phyloP scores from a whole-genome alignment of 345 rosid genomes.

The Turritis glabra region DNA sequence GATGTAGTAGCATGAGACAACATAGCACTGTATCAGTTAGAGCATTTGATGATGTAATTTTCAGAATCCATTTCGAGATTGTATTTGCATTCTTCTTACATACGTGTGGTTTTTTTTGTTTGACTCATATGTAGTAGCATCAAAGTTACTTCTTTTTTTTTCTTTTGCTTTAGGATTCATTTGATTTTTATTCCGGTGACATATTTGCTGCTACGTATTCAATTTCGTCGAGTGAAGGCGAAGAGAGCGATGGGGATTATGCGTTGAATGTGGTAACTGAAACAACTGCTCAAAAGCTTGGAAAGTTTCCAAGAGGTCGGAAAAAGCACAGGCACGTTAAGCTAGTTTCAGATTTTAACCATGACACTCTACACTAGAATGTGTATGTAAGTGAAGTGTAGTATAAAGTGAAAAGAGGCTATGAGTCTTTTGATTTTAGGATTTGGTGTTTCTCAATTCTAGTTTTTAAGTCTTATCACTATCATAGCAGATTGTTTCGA shows the following conservation, averaged over 20 bases:
- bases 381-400: neutral
- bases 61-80: neutral
- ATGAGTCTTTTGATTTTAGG: neutral
- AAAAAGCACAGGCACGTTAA: slow-evolving; percentile 61
- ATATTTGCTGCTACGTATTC: slow-evolving; percentile 51
- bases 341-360: neutral
- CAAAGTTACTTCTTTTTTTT: neutral
- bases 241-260: slow-evolving; percentile 75
- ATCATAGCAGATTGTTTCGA: neutral
- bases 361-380: neutral
- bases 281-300: slow-evolving; percentile 65
- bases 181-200: slow-evolving; percentile 44
- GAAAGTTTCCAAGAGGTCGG: slow-evolving; percentile 56
- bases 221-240: slow-evolving; percentile 80
- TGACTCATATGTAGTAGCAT: neutral
- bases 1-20: slow-evolving; percentile 23
- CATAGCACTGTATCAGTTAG: slow-evolving; percentile 34
- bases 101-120: neutral
- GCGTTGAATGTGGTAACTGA: slow-evolving; percentile 50
- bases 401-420: neutral
- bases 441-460: neutral
- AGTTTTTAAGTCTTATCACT: neutral
- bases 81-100: neutral
- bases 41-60: slow-evolving; percentile 59
- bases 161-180: slow-evolving; percentile 41